Conservation (phyloP, 1,139 yeast species). For the Protomyces macrosporus region DNA sequence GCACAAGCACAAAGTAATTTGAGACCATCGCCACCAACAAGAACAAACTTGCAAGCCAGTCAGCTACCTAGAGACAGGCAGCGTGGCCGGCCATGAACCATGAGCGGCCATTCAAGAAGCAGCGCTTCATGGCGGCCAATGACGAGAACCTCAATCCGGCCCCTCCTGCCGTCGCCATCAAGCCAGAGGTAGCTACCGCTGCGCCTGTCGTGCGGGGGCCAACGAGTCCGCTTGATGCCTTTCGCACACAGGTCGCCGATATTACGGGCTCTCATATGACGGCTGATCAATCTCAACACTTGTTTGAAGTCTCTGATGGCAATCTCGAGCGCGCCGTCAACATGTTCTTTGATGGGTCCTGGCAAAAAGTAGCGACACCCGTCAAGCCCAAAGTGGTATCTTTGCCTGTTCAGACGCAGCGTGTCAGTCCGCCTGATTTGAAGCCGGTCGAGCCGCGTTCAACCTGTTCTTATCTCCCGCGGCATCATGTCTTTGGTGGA, state of each 20-base stretch:
- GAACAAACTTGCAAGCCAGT: too few species aligned
- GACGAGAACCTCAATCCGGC: neutral
- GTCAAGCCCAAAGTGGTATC: neutral
- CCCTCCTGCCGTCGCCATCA: neutral
- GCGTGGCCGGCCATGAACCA: neutral
- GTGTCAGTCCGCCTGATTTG: too few species aligned
- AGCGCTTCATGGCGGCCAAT: constrained; percentile 12
- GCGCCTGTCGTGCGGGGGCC: neutral
- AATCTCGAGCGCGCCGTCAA: constrained; percentile 37
- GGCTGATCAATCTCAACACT: neutral
- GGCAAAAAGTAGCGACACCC: constrained; percentile 2
- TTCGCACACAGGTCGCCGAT: neutral
- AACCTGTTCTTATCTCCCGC: neutral
- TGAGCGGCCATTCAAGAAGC: constrained; percentile 22
- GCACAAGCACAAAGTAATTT: too few species aligned
- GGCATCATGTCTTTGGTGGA: neutral
- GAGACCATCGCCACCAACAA: too few species aligned
- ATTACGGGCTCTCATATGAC: neutral
- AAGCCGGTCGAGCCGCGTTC: neutral
- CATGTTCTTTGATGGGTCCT: constrained; percentile 29
- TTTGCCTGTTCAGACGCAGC: too few species aligned
- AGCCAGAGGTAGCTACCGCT: neutral
- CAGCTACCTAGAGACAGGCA: too few species aligned
- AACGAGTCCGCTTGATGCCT: neutral
- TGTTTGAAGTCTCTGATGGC: constrained; percentile 32